Percentiles rank a stretch among this genome's conserved stretches.
Evolutionary conservation across 129 eudicot genomes (phyloP).

Genomic region (Flaveria bidentis): DNA sequence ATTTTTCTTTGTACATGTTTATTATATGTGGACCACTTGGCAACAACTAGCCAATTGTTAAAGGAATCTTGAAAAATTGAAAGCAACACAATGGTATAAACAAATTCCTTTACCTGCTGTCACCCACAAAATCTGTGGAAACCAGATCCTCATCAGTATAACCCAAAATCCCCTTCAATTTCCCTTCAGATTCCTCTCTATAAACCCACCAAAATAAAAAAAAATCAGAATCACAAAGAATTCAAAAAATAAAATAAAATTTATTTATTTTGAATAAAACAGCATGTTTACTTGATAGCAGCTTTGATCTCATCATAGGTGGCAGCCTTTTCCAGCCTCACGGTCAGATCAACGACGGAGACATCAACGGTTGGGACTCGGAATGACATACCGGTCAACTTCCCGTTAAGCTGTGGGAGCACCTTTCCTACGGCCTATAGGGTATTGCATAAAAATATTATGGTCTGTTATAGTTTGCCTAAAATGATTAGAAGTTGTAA

Average conservation of each 20-base stretch:
- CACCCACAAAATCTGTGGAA: constrained; percentile 81
- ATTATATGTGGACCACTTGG: constrained; percentile 12
- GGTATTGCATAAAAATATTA: background rate
- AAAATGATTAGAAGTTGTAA: background rate
- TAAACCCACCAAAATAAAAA: background rate
- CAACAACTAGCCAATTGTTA: background rate
- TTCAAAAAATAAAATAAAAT: background rate
- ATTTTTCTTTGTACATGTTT: background rate
- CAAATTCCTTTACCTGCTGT: constrained; percentile 46
- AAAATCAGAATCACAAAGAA: background rate
- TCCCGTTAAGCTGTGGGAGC: constrained; percentile 73
- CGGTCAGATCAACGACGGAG: constrained; percentile 86
- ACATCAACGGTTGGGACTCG: constrained; percentile 91
- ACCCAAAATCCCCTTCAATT: constrained; percentile 71
- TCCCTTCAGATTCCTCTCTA: constrained; percentile 83
- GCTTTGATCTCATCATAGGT: constrained; percentile 76
- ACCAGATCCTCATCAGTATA: constrained; percentile 75
- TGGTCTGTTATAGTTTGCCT: background rate
- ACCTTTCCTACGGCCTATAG: constrained; percentile 83
- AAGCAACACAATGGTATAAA: background rate
- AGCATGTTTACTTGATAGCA: constrained; percentile 63
- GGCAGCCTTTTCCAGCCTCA: constrained; percentile 70
- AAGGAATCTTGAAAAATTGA: constrained; percentile 11
- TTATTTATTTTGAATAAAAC: background rate
- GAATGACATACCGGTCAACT: constrained; percentile 82